These are phyloP conservation scores for Chiua sp. DNA, from an alignment of 1,284 basidiomycete species.

Conservation along the genomic window DNA sequence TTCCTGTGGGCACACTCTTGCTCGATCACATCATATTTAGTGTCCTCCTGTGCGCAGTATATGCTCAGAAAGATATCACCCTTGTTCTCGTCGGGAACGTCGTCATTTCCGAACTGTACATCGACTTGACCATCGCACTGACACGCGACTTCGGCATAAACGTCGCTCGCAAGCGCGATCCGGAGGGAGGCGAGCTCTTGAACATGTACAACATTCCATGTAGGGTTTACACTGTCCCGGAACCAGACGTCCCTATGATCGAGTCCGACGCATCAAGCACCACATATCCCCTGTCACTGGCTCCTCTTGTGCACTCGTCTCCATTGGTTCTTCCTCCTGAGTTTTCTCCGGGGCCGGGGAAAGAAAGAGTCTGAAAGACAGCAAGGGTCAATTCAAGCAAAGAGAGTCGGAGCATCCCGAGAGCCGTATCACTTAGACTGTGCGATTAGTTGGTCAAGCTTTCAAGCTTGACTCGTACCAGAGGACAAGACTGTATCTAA, in stretches of 20 bases:
- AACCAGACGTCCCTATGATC: conserved; percentile 74
- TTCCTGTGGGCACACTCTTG: conserved; percentile 86
- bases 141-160: conserved; percentile 94
- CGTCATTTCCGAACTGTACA: conserved; percentile 99
- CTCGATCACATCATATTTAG: conserved; percentile 94
- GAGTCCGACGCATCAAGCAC: conserved; percentile 97
- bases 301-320: conserved; percentile 90
- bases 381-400: no score
- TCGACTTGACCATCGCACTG: conserved; percentile 99
- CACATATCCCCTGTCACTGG: conserved; percentile 98
- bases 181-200: conserved; percentile 62
- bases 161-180: conserved; percentile 75
- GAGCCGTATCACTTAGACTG: no score
- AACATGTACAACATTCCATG: conserved; percentile 92
- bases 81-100: conserved; percentile 76
- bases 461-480: no score
- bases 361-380: no score
- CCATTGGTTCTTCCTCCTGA: conserved; percentile 92
- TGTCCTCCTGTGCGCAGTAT: conserved; percentile 95
- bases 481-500: neutral
- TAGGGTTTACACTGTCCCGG: conserved; percentile 80
- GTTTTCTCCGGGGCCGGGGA: conserved; percentile 77
- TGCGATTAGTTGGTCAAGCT: no score
- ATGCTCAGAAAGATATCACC: conserved; percentile 79
- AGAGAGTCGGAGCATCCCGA: no score